These are phyloP conservation scores for Lignosus rhinocerotis DNA, from an alignment of 1,284 basidiomycete genomes.

Conservation along the genomic window DNA sequence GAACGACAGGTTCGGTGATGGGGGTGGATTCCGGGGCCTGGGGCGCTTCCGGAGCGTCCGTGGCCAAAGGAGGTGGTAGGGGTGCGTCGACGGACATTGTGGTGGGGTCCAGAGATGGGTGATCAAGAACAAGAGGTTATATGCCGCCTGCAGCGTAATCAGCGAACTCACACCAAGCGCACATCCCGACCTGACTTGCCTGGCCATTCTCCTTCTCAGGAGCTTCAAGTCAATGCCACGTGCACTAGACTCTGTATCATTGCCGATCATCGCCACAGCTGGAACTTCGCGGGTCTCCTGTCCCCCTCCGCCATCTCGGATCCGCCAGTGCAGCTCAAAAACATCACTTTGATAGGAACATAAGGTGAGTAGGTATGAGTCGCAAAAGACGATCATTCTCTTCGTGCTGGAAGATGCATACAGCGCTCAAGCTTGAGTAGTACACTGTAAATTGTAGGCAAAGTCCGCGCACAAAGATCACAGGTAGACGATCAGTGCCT, in stretches of 20 bases:
- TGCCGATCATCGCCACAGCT: no score
- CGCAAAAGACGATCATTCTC: no score
- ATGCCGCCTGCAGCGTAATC: background rate
- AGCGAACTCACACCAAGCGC: background rate
- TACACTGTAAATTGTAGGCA: background rate
- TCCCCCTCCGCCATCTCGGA: no score
- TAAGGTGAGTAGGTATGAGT: no score
- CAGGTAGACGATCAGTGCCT: slow-evolving; percentile 41
- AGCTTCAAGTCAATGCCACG: background rate
- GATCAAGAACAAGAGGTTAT: background rate
- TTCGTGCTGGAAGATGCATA: no score
- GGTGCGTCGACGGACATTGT: slow-evolving; percentile 4
- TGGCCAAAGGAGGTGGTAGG: background rate
- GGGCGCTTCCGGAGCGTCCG: background rate
- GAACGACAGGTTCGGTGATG: background rate
- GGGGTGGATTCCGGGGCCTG: background rate
- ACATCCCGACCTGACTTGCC: background rate
- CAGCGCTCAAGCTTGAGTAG: background rate
- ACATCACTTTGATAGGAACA: no score
- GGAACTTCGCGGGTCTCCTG: no score
- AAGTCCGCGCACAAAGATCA: slow-evolving; percentile 15
- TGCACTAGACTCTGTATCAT: background rate
- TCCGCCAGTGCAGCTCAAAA: no score
- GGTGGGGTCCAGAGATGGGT: background rate
- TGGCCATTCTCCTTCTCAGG: no score